Evolutionary conservation across 805 yeast genomes (phyloP).

Genomic region (Saturnispora galanensis): DNA sequence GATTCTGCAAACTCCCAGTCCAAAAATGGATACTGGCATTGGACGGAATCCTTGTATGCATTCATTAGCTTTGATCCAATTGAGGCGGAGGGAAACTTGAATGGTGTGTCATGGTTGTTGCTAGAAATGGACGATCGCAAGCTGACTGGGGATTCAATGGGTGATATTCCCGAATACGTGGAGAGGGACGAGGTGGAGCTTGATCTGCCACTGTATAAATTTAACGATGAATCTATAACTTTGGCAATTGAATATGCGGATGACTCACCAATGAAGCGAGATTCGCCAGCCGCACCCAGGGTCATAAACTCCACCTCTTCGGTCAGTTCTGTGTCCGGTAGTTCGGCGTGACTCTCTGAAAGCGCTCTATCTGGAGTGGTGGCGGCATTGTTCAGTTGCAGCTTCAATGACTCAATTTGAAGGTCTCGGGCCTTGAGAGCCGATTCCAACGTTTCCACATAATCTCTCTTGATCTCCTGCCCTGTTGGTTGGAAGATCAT

Average conservation of each 20-base stretch:
- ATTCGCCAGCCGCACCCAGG: constrained; percentile 23
- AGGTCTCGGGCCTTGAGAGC: neutral
- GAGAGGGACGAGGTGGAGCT: neutral
- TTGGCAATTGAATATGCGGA: constrained; percentile 27
- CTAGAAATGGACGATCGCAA: neutral
- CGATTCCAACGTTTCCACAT: constrained; percentile 35
- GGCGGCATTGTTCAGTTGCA: neutral
- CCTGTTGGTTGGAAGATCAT: constrained; percentile 40
- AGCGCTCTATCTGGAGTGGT: neutral
- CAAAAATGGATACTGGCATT: constrained; percentile 28
- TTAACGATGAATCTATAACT: constrained; percentile 21
- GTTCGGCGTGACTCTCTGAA: neutral
- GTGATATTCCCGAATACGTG: neutral
- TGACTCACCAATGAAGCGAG: constrained; percentile 24
- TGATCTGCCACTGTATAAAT: constrained; percentile 12
- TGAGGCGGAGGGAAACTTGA: constrained; percentile 16
- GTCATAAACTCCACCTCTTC: constrained; percentile 26
- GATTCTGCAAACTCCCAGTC: constrained; percentile 22
- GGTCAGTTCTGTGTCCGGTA: constrained; percentile 14
- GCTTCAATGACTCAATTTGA: constrained; percentile 10
- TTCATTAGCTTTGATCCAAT: constrained; percentile 15
- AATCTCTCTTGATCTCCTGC: constrained; percentile 37
- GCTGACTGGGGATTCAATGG: neutral
- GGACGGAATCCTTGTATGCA: constrained; percentile 24
- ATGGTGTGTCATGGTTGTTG: constrained; percentile 10